Conservation (phyloP, 768 basidiomycete genomes). For the Aureoboletus auriporus region DNA sequence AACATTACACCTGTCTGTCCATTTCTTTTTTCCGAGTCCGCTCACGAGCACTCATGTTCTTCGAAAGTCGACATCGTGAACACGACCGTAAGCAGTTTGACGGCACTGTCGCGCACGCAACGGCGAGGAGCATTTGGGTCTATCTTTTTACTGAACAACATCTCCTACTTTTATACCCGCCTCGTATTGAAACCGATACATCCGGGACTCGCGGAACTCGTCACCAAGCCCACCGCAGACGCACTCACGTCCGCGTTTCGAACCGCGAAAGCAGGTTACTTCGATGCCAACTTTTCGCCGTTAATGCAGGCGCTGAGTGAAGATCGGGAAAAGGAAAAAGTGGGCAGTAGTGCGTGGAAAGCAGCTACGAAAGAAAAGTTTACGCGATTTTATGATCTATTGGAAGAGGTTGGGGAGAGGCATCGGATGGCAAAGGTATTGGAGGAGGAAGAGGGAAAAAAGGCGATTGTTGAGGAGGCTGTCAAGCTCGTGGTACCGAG, state of each 20-base stretch:
- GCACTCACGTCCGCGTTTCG: conserved; percentile 66
- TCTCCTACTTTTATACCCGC: conserved; percentile 62
- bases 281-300: conserved; percentile 78
- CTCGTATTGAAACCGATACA: conserved; percentile 52
- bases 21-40: not conserved
- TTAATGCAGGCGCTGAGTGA: conserved; percentile 60
- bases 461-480: conserved; percentile 64
- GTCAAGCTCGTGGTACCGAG: conserved; percentile 74
- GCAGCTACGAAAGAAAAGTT: conserved; percentile 77
- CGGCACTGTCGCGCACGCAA: conserved; percentile 55
- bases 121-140: conserved; percentile 65
- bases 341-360: conserved; percentile 41
- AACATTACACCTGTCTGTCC: conserved; percentile 70
- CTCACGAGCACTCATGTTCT: not conserved
- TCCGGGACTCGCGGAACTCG: conserved; percentile 41
- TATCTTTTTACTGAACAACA: conserved; percentile 78
- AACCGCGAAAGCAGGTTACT: conserved; percentile 80
- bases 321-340: conserved; percentile 45
- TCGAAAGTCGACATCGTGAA: conserved; percentile 70
- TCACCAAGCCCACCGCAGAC: conserved; percentile 62
- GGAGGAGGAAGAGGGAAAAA: conserved; percentile 59
- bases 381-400: conserved; percentile 72
- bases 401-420: conserved; percentile 77
- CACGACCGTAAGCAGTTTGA: conserved; percentile 58
- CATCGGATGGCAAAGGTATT: conserved; percentile 67